Evolutionary conservation across 306 rosid genomes (phyloP).

Genomic region (Gynostemma pentaphyllum): DNA sequence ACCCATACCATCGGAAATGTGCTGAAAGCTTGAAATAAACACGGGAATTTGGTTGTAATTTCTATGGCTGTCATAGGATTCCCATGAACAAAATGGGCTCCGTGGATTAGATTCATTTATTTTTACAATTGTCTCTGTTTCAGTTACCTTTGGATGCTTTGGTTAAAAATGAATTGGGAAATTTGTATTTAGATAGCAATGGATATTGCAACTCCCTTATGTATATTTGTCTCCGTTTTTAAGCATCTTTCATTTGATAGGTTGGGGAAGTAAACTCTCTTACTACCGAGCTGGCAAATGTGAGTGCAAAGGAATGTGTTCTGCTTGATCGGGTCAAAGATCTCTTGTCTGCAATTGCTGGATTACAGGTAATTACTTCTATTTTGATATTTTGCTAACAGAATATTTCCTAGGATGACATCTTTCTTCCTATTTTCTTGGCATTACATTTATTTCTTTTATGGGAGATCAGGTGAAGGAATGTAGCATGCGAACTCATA

Average conservation of each 20-base stretch:
- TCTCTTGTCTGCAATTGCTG: conserved; percentile 51
- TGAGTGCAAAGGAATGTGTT: conserved; percentile 55
- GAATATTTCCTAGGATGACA: not conserved
- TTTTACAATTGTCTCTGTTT: not conserved
- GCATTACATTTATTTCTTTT: not conserved
- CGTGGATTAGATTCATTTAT: not conserved
- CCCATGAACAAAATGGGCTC: not conserved
- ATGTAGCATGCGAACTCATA: conserved; percentile 62
- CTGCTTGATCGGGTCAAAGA: conserved; percentile 65
- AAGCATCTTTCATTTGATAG: conserved; percentile 38
- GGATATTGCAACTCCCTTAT: not conserved
- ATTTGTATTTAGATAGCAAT: not conserved
- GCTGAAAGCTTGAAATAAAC: not conserved
- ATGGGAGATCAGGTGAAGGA: conserved; percentile 51
- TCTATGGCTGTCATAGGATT: not conserved
- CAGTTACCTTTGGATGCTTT: not conserved
- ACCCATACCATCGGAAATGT: not conserved
- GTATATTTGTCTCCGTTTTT: not conserved
- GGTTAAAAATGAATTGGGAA: not conserved
- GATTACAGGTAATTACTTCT: conserved; percentile 45
- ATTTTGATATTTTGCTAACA: conserved; percentile 4
- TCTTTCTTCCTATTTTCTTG: not conserved
- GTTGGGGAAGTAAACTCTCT: conserved; percentile 53
- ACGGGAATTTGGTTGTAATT: not conserved
- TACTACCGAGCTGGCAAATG: conserved; percentile 45